A percentile compares a stretch with the other conserved stretches of the same genome.
These are phyloP conservation scores for sorghum (Sorghum bicolor) DNA, from an alignment of 176 grass and related monocot species.

Conservation along the genomic window Sorghum_bicolor_NCBIv3 NC_012871.2:64875501-64876000, in stretches of 20 bases:
- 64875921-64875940: constrained; percentile 10
- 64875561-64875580: neutral
- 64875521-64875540: neutral
- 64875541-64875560: neutral
- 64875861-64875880: neutral
- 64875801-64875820: neutral
- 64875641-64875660: neutral
- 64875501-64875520: neutral
- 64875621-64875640: neutral
- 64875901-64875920: neutral
- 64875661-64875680: neutral
- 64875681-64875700: neutral
- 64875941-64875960: constrained; percentile 28
- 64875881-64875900: neutral
- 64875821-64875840: constrained; percentile 7
- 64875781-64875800: neutral
- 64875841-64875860: neutral
- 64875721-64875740: neutral
- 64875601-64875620: too few relatives aligned
- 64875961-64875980: constrained; percentile 97
- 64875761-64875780: neutral
- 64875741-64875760: too few relatives aligned
- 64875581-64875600: neutral
- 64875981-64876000: constrained; percentile 90
- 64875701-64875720: neutral